Percentiles rank a stretch among this genome's conserved stretches.
Evolutionary conservation across 106 monocot species (phyloP).

Genomic region (Platanthera zijinensis): DNA sequence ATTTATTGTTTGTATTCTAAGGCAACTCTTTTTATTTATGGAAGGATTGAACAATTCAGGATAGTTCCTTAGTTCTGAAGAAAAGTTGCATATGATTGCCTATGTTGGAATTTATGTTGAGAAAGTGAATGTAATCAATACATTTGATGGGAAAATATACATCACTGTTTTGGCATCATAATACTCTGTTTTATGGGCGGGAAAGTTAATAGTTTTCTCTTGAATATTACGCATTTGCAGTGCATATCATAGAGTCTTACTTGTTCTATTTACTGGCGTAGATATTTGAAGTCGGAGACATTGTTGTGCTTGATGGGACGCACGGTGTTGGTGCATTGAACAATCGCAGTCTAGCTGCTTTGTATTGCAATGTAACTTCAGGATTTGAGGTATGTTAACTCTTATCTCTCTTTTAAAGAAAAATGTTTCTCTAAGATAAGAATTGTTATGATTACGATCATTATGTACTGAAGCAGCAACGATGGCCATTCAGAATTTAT

Average conservation of each 20-base stretch:
- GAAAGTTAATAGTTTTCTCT: neutral
- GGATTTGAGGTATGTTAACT: conserved; percentile 73
- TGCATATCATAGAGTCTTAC: neutral
- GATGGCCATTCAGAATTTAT: too few relatives aligned
- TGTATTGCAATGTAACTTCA: conserved; percentile 67
- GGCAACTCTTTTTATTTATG: too few relatives aligned
- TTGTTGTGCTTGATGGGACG: conserved; percentile 46
- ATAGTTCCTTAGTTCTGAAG: neutral
- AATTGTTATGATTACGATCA: too few relatives aligned
- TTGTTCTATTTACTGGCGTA: conserved; percentile 17
- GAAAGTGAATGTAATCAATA: too few relatives aligned
- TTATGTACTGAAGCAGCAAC: too few relatives aligned
- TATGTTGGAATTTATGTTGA: too few relatives aligned
- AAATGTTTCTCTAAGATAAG: too few relatives aligned
- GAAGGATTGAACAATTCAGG: too few relatives aligned
- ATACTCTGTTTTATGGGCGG: neutral
- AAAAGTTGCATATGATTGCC: neutral
- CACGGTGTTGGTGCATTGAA: conserved; percentile 87
- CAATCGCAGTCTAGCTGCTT: conserved; percentile 68
- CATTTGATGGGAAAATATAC: neutral
- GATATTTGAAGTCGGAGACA: conserved; percentile 99
- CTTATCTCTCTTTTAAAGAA: neutral
- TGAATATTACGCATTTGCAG: neutral
- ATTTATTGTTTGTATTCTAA: too few relatives aligned
- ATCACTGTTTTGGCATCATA: neutral